A percentile compares a stretch with the other conserved stretches of the same genome.
phyloP scores from a whole-genome alignment of 73 alveolate species.

The Paraurostyla sp. region DNA sequence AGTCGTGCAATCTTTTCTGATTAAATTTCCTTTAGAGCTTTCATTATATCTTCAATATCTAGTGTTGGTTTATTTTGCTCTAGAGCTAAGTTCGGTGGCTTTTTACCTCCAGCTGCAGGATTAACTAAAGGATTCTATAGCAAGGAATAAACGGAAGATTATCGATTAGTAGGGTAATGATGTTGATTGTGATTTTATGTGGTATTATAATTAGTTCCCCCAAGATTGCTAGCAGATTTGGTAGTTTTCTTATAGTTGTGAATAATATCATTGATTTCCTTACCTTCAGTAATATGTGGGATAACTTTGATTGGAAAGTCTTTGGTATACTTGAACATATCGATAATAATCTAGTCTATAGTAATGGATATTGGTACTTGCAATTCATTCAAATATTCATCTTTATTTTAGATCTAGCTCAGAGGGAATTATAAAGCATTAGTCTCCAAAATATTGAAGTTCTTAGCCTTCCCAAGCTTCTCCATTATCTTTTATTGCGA shows the following conservation, averaged over 20 bases:
- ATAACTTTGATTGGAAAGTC: conserved; percentile 62
- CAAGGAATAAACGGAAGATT: background rate
- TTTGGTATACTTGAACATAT: conserved; percentile 51
- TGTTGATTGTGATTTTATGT: background rate
- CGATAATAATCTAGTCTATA: conserved; percentile 64
- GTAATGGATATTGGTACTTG: conserved; percentile 53
- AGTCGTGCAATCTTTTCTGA: conserved; percentile 47
- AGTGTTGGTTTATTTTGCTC: conserved; percentile 47
- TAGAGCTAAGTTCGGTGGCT: conserved; percentile 43
- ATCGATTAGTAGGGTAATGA: background rate
- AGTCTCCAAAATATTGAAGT: conserved; percentile 42
- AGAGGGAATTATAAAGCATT: conserved; percentile 37
- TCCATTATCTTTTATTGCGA: conserved; percentile 33
- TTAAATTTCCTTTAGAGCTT: conserved; percentile 35
- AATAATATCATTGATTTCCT: conserved; percentile 60
- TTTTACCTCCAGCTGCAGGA: too few relatives aligned
- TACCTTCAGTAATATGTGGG: conserved; percentile 66
- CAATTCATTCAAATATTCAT: conserved; percentile 51
- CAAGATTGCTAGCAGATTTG: too few relatives aligned
- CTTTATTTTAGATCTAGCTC: conserved; percentile 28
- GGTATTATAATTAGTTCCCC: background rate
- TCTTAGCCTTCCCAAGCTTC: conserved; percentile 52
- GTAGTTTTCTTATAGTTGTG: conserved; percentile 60
- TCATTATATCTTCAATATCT: conserved; percentile 47
- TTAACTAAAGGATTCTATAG: background rate